phyloP scores from a whole-genome alignment of 345 rosid species.

The Gossypioides kirkii region DNA sequence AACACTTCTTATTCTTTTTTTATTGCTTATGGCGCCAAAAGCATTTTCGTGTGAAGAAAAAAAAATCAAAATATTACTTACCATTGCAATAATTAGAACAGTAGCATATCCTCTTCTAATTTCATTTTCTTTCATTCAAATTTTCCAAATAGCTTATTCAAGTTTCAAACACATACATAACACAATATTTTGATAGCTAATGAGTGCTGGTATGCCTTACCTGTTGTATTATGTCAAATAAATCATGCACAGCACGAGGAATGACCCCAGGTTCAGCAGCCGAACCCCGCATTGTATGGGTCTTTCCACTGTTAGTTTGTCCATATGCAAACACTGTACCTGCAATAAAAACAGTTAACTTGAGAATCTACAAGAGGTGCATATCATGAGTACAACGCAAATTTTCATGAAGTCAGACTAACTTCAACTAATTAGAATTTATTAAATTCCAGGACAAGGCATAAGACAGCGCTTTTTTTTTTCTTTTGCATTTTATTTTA shows the following conservation, averaged over 20 bases:
- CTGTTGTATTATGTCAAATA: conserved; percentile 64
- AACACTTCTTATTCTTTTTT: no score
- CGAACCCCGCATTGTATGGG: conserved; percentile 94
- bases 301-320: conserved; percentile 94
- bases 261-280: conserved; percentile 73
- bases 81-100: neutral
- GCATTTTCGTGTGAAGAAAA: no score
- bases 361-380: neutral
- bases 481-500: neutral
- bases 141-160: neutral
- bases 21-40: no score
- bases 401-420: neutral
- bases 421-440: neutral
- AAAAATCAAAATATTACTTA: no score
- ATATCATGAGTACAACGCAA: neutral
- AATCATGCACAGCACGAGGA: conserved; percentile 71
- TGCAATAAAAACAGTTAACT: conserved; percentile 16
- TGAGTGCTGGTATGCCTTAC: conserved; percentile 21
- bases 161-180: neutral
- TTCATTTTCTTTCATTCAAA: neutral
- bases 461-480: neutral
- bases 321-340: conserved; percentile 98
- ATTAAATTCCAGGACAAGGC: neutral
- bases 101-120: neutral
- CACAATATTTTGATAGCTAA: neutral